Evolutionary conservation across 495 filamentous ascomycete species (phyloP), one percentile per base, ranked within the genome.

Genomic region (Astrocystis sublimbata): DNA sequence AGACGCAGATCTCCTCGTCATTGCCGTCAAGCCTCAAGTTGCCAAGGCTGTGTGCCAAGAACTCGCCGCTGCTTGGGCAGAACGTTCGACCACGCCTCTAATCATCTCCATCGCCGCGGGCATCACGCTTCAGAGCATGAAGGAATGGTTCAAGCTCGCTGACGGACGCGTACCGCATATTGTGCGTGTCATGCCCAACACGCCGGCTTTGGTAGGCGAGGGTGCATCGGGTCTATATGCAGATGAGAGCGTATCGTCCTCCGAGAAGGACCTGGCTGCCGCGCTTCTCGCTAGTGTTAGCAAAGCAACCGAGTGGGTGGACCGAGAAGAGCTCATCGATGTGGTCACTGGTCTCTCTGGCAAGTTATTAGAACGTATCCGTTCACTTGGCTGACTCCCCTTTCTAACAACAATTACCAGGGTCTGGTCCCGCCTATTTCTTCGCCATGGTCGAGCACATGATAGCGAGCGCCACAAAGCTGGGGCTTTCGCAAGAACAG

Each of bases 181-280:
- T 33, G 64, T 76, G 7, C 66, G 74, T 19, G 74, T 75, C 45
- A 76, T 76, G 74, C 74, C 74, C 6, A 76, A 76, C 51, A 76
- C 74, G n/a, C 74, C 74, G n/a, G 72, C 74, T 2, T 54, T 76
- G 31, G 62, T 75, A 15, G 68, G 71, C 24, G 74, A 76, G 50
- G 74, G 74, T 38, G 74, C 74, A 8, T 70, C 70, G 2, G 74
- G 74, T 6, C 65, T 76, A 9, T 75, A 65, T 60, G 73, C 74
- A 0, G 65, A 65, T 50, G 67, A 63, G 13, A 70, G 70, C 10
- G 72, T 75, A 15, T 62, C 71, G 7, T 46, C 61, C 15, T 65
- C 50, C 4, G 68, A 76, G 62, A 75, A 72, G 63, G 71, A 73
- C 31, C 65, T 74, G 9, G 60, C 69, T 6, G 52, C 58, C 12